Base-by-base conservation (phyloP, 805 yeast genomes). In the Wickerhamiella qilinensis region DNA sequence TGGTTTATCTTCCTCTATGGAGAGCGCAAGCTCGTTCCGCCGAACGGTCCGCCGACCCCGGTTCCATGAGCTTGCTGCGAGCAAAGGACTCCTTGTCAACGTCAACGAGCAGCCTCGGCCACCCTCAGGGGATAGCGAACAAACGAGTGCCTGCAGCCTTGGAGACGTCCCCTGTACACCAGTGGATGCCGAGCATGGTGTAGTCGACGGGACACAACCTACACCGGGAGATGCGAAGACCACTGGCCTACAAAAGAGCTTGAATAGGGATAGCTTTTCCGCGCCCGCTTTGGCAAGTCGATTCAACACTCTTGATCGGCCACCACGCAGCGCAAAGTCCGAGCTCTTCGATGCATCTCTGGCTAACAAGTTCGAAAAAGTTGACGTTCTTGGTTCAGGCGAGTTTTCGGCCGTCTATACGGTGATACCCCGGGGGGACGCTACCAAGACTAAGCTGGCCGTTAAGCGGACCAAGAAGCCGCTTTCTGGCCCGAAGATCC, bases 381-480 rank as follows among this genome's bases (percentile, higher is more conserved):
- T 88, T 33, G 66, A 68, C 33, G 59, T 76, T 33, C 62, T 88
- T 18, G 94, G 94, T 2, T 64, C 70, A 27, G 97, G 98, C 19
- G 94, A 84, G 56, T 91, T 91, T 52, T 84, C 95, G 2, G 65
- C 73, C 18, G 98, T 93, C 15, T 91, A 75, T 57, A 80, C 80
- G 44, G 88, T 88, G 32, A 15, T 20, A 16, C 73, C 14, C 79
- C 75, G 51, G 75, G 75, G 43, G 2, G 33, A 27, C 34, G 33
- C 44, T 3, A 35, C 38, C 9, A 42, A 46, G 15, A 39, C 52
- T 24, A 54, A 71, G 50, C 84, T 75, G 56, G 97, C 97, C 0
- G 91, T 91, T 38, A 91, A 91, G 58, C 68, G 94, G 42, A 74
- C 91, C 20, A 83, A 79, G 51, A 71, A 73, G 37, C 78, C 77